Evolutionary conservation across 129 eudicot genomes (phyloP), one percentile per base, ranked within the genome.

Genomic region (Lonicera japonica): DNA sequence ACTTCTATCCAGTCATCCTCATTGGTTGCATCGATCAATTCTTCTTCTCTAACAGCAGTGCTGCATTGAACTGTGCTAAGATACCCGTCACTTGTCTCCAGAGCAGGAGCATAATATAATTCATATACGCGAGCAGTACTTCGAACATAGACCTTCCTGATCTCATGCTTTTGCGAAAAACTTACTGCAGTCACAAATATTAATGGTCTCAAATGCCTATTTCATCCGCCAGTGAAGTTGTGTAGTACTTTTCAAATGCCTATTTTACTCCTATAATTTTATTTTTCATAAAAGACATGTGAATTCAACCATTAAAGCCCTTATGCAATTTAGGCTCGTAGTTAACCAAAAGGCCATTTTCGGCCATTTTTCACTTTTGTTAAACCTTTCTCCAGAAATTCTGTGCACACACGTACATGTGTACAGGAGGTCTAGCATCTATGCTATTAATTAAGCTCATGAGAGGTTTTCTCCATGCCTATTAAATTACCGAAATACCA

Each of bases 1-100:
- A 92, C 75, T 61, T 88, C 94, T 53, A 88, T 90, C 99, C 99
- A 88, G 56, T 83, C 99, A 79, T 87, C 95, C 73, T 84, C 95
- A 54, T 67, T 75, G 14, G 51, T 54, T 25, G 60, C 76, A 46
- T 64, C 3, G n/a, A 10, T 70, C 17, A 68, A 20, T 71, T 70
- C 77, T 38, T 76, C 90, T 57, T 69, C 85, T 29, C 36, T 29
- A 66, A 76, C 82, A 68, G 84, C 87, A 73, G 77, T 46, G 59
- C 89, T 79, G 57, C 99, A 92, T 22, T 82, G 96, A 71, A 88
- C 95, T 23, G 99, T 85, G 70, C 91, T 88, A 11, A 92, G 85
- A 75, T 92, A 92, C 73, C 85, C 99, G 65, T 78, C 73, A 29
- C 69, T 79, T 59, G 84, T 67, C 39, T 80, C 75, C 21, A 41